Percentiles rank a stretch among this genome's conserved stretches.
These are phyloP conservation scores for Citrus cavaleriei DNA, from an alignment of 345 rosid species.

Conservation along the genomic window DNA sequence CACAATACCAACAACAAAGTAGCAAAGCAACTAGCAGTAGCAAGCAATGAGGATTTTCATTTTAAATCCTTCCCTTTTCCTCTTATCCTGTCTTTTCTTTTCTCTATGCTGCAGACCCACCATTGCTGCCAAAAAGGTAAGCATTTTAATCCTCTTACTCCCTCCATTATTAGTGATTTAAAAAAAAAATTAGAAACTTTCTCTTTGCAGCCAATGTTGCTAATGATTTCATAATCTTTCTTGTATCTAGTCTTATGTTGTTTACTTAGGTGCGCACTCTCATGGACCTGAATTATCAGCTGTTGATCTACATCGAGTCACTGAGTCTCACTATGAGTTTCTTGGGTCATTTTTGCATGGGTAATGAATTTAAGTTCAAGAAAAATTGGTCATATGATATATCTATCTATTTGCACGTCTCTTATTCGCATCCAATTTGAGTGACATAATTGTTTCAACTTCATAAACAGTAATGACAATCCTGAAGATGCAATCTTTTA, in stretches of 20 bases:
- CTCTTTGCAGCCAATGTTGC: neutral
- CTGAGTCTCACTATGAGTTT: slow-evolving; percentile 52
- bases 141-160: slow-evolving; percentile 11
- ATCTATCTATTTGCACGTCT: neutral
- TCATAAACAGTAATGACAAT: slow-evolving; percentile 33
- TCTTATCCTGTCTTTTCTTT: slow-evolving; percentile 23
- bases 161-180: neutral
- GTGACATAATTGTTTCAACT: neutral
- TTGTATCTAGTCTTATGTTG: slow-evolving; percentile 46
- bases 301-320: slow-evolving; percentile 36
- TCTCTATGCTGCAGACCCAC: slow-evolving; percentile 22
- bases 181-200: neutral
- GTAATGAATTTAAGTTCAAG: slow-evolving; percentile 14
- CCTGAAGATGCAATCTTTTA: slow-evolving; percentile 59
- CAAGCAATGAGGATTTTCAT: slow-evolving; percentile 25
- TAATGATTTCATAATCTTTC: neutral
- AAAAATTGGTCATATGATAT: neutral
- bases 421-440: neutral
- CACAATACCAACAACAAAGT: neutral
- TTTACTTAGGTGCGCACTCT: slow-evolving; percentile 77
- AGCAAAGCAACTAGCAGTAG: neutral
- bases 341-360: slow-evolving; percentile 70
- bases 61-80: slow-evolving; percentile 12
- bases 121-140: slow-evolving; percentile 46
- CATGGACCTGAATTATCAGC: slow-evolving; percentile 38